phyloP scores from a whole-genome alignment of 2,329 filamentous ascomycete species.

The Trichoderma koningii region DNA sequence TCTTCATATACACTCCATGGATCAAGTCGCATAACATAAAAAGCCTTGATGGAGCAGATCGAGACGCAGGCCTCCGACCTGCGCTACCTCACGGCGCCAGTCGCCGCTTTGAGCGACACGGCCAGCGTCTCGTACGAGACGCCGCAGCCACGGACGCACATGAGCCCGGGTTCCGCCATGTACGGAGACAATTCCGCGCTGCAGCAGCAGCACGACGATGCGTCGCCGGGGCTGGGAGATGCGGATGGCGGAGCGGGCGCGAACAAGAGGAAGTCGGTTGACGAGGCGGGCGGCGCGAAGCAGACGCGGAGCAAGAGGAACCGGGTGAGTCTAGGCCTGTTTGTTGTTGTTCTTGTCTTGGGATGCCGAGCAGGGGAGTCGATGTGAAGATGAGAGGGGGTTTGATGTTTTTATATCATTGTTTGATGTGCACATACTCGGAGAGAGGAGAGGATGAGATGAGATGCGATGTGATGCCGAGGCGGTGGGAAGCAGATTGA shows the following conservation, averaged over 20 bases:
- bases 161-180: constrained; percentile 44
- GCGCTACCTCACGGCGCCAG: constrained; percentile 50
- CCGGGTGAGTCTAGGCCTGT: constrained; percentile 48
- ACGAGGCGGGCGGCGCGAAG: constrained; percentile 50
- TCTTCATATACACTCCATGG: no score
- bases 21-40: background rate
- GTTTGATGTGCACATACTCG: no score
- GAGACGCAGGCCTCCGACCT: constrained; percentile 57
- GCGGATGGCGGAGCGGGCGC: constrained; percentile 33
- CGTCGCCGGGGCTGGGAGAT: constrained; percentile 26
- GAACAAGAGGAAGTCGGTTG: constrained; percentile 45
- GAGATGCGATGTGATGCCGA: background rate
- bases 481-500: background rate
- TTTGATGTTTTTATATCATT: no score
- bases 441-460: no score
- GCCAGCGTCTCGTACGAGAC: constrained; percentile 40
- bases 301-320: constrained; percentile 64
- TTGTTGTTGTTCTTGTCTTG: background rate
- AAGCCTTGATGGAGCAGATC: constrained; percentile 52
- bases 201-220: constrained; percentile 26
- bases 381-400: background rate
- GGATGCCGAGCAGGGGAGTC: background rate
- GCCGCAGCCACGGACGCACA: constrained; percentile 38
- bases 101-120: constrained; percentile 34
- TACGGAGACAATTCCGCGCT: constrained; percentile 55